These are phyloP conservation scores for Pinguiococcus pyrenoidosus DNA, from an alignment of 108 stramenopile species.

Conservation along the genomic window DNA sequence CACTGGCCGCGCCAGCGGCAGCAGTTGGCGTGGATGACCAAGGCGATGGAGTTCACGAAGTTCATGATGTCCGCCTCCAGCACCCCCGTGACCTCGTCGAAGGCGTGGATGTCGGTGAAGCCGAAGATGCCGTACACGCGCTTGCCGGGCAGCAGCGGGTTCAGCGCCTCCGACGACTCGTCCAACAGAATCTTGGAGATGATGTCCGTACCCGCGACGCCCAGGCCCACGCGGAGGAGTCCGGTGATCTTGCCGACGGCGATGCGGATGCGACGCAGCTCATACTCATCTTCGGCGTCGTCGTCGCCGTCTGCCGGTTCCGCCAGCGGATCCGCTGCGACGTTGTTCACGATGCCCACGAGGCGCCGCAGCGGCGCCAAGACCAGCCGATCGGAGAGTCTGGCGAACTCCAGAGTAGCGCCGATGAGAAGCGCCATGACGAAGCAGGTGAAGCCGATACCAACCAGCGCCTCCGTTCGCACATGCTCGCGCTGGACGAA, in stretches of 20 bases:
- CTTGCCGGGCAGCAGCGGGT: conserved; percentile 79
- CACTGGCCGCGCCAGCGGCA: conserved; percentile 73
- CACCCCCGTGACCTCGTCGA: conserved; percentile 51
- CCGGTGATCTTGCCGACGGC: conserved; percentile 48
- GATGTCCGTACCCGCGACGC: conserved; percentile 72
- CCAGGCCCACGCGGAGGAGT: conserved; percentile 53
- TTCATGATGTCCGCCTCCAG: conserved; percentile 79
- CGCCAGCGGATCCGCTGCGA: too few species aligned
- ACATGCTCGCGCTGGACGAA: too few species aligned
- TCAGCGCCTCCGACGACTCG: conserved; percentile 49
- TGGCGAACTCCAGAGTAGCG: too few species aligned
- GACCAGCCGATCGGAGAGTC: too few species aligned
- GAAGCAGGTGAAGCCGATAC: too few species aligned
- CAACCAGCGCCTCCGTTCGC: too few species aligned
- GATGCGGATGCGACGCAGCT: too few species aligned
- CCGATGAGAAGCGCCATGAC: too few species aligned
- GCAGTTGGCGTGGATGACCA: conserved; percentile 71
- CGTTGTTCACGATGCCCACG: too few species aligned
- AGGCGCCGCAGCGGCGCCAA: too few species aligned
- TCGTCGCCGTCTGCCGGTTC: too few species aligned
- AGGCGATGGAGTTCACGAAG: conserved; percentile 82
- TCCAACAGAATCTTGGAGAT: conserved; percentile 56
- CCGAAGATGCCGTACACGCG: conserved; percentile 62
- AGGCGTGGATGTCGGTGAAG: conserved; percentile 75
- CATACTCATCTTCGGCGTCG: too few species aligned